Conservation (phyloP, 2,329 filamentous ascomycete genomes). For the Aspergillus calidoustus region DNA sequence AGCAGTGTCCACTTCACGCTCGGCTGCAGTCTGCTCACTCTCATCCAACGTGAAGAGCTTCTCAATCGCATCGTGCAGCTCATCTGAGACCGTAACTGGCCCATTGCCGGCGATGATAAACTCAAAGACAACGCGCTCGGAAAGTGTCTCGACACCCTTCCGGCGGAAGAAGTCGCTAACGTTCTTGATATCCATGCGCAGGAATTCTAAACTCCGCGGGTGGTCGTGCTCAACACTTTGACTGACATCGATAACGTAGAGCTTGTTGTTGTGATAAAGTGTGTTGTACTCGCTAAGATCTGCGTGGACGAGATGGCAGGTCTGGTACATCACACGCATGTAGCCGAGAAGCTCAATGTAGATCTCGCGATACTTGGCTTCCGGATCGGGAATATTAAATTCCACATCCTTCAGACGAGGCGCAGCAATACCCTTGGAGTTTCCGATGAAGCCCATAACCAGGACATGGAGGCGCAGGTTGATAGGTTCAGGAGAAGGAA, state of each 20-base stretch:
- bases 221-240: constrained; percentile 98
- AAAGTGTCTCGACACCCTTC: constrained; percentile 79
- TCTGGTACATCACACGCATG: constrained; percentile 92
- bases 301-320: constrained; percentile 88
- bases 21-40: constrained; percentile 50
- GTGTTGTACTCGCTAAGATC: constrained; percentile 99
- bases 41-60: constrained; percentile 66
- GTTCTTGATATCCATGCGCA: constrained; percentile 99
- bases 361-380: constrained; percentile 73
- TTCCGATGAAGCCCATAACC: constrained; percentile 91
- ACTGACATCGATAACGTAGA: constrained; percentile 96
- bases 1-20: constrained; percentile 75
- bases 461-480: constrained; percentile 91
- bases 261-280: constrained; percentile 78
- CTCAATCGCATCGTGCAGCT: constrained; percentile 66
- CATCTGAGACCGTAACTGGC: constrained; percentile 50
- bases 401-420: constrained; percentile 87
- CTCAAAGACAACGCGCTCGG: constrained; percentile 79
- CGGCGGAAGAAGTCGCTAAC: constrained; percentile 88
- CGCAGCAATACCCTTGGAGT: constrained; percentile 83
- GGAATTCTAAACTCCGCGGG: constrained; percentile 86
- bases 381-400: constrained; percentile 69
- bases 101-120: constrained; percentile 74
- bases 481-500: constrained; percentile 88
- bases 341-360: constrained; percentile 84